phyloP scores from a whole-genome alignment of 345 rosid species.

The Zanthoxylum bungeanum region DNA sequence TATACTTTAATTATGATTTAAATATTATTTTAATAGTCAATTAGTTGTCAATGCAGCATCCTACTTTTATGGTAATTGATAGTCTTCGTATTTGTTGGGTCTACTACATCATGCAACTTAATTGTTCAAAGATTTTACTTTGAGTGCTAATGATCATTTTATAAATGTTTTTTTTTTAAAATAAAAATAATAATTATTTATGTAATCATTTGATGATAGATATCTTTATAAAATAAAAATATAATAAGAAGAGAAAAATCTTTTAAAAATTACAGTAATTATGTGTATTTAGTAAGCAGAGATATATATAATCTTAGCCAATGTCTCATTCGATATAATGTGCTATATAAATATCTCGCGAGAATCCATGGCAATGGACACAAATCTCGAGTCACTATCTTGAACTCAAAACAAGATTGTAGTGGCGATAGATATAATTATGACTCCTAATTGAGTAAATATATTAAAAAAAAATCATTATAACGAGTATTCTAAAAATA shows the following conservation, averaged over 20 bases:
- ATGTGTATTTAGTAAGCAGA: not conserved
- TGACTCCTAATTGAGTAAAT: not conserved
- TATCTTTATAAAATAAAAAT: not conserved
- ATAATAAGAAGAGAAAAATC: not conserved
- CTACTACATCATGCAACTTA: not conserved
- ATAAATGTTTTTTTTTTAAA: too few species aligned
- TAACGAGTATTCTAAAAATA: too few species aligned
- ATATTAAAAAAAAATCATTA: too few species aligned
- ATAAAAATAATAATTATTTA: not conserved
- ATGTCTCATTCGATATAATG: not conserved
- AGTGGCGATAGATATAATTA: not conserved
- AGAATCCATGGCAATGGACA: not conserved
- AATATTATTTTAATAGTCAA: not conserved
- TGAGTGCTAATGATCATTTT: not conserved
- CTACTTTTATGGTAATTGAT: not conserved
- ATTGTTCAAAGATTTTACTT: not conserved
- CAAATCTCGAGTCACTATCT: not conserved
- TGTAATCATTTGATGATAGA: not conserved
- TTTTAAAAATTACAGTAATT: not conserved
- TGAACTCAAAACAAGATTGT: not conserved
- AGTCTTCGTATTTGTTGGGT: not conserved
- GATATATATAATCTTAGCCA: not conserved
- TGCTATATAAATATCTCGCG: not conserved
- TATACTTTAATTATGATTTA: not conserved
- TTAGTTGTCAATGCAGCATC: not conserved